Evolutionary conservation across 805 yeast species (phyloP), one percentile per base, ranked within the genome.

Genomic region (Saccharomycopsis malanga): DNA sequence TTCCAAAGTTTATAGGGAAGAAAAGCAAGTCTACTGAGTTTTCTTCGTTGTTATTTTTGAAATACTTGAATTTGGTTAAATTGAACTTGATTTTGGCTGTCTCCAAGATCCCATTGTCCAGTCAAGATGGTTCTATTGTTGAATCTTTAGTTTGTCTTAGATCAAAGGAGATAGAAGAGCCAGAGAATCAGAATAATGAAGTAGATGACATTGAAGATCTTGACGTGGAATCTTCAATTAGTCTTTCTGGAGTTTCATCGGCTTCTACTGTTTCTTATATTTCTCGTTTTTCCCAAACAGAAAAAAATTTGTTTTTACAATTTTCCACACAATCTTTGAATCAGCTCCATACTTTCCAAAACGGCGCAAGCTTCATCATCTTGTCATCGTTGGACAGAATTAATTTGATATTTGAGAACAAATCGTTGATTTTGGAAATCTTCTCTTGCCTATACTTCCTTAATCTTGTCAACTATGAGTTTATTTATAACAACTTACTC

Each of bases 351-450:
- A 57, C 54, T 15, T 63, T 81, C 47, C 85, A 81, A 53, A 67
- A 74, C 27, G 83, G 84, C 25, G 75, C 75, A 27, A 66, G 73
- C 4, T 79, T 72, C 58, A 68, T 80, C 49, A 78, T 73, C 23
- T 65, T 78, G 50, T 73, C 77, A 0, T 71, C 78, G 3, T 63
- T 63, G 32, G 65, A 67, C 34, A 64, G 81, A 36, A 62, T 78
- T 41, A 67, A 66, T 34, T 60, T 73, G 21, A 81, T 82, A 0
- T 72, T 76, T 54, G 57, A 65, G 23, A 69, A 81, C n/a, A 81
- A 81, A 58, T 64, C 77, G 21, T 60, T 65, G 45, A 74, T 76
- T 20, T 63, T 84, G 29, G 82, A 83, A 58, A 71, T 81, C n/a
- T 69, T 85, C 5, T 72, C 79, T 4, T 72, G 77, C 42, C 81